A percentile compares a stretch with the other conserved stretches of the same genome.
These are phyloP conservation scores for Pyrenochaeta sp. DNA, from an alignment of 2,329 filamentous ascomycete species.

Conservation along the genomic window DNA sequence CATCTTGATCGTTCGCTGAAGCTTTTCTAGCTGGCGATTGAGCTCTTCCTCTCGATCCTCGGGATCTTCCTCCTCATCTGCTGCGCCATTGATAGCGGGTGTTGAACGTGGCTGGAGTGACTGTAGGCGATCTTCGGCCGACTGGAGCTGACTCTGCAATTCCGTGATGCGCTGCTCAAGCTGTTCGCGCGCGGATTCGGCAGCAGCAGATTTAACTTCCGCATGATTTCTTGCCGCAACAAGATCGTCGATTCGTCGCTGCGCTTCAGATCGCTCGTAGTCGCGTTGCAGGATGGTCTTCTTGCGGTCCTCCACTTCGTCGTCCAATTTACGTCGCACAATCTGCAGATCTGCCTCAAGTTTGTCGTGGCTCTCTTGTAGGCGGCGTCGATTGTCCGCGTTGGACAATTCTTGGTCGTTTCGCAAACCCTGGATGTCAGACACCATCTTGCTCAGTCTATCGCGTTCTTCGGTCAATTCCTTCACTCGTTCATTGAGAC, in stretches of 20 bases:
- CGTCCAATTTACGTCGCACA: slow-evolving; percentile 81
- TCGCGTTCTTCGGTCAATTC: slow-evolving; percentile 82
- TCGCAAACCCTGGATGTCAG: slow-evolving; percentile 84
- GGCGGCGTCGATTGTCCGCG: slow-evolving; percentile 78
- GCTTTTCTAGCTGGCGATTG: slow-evolving; percentile 80
- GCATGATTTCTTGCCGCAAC: slow-evolving; percentile 78
- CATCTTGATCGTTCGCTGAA: slow-evolving; percentile 88
- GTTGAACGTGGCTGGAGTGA: slow-evolving; percentile 82
- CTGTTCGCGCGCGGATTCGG: slow-evolving; percentile 88
- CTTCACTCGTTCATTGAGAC: slow-evolving; percentile 88
- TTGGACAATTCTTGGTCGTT: slow-evolving; percentile 91
- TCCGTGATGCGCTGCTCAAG: slow-evolving; percentile 89
- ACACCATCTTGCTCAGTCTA: slow-evolving; percentile 81
- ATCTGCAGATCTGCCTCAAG: slow-evolving; percentile 80
- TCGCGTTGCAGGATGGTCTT: slow-evolving; percentile 85
- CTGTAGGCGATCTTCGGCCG: slow-evolving; percentile 85
- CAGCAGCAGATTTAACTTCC: slow-evolving; percentile 84
- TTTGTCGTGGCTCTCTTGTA: slow-evolving; percentile 78
- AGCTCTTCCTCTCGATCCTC: slow-evolving; percentile 78
- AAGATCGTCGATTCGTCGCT: slow-evolving; percentile 92
- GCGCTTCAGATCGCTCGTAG: slow-evolving; percentile 85
- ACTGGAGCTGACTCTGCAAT: slow-evolving; percentile 84
- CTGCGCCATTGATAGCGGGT: slow-evolving; percentile 60
- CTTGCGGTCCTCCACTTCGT: slow-evolving; percentile 84
- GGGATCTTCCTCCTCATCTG: slow-evolving; percentile 61